These are phyloP conservation scores for Bocquillonia castaneifolia DNA, from an alignment of 441 rosid species.

Conservation along the genomic window DNA sequence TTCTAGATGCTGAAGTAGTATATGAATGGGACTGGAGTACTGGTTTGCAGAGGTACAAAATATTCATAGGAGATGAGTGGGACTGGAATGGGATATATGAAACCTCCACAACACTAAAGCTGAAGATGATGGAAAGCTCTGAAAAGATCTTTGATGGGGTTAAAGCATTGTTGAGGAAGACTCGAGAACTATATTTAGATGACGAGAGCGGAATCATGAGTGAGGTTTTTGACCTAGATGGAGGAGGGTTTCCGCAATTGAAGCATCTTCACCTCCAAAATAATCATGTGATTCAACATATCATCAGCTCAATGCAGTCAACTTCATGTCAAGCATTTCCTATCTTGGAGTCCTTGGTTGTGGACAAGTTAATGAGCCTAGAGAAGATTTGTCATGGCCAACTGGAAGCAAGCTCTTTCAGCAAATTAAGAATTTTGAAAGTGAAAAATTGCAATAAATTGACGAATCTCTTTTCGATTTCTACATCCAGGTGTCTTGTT, in stretches of 20 bases:
- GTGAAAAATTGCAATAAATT: neutral
- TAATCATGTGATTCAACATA: neutral
- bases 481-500: slow-evolving; percentile 5
- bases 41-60: neutral
- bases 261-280: neutral
- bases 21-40: neutral
- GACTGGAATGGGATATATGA: neutral
- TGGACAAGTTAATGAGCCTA: neutral
- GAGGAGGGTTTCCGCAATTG: neutral
- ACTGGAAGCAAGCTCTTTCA: neutral
- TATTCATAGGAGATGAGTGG: slow-evolving; percentile 12
- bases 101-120: slow-evolving; percentile 8
- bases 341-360: neutral
- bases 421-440: slow-evolving; percentile 6
- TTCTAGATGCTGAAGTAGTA: neutral
- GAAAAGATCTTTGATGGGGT: neutral
- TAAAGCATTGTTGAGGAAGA: neutral
- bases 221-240: neutral
- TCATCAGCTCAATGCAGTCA: neutral
- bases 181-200: slow-evolving; percentile 5
- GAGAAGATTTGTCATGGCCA: neutral
- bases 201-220: neutral
- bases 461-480: slow-evolving; percentile 18
- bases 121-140: neutral
- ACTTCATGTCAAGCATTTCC: neutral